Base-by-base conservation (phyloP, 495 filamentous ascomycete species). In the Clavariopsis aquatica region DNA sequence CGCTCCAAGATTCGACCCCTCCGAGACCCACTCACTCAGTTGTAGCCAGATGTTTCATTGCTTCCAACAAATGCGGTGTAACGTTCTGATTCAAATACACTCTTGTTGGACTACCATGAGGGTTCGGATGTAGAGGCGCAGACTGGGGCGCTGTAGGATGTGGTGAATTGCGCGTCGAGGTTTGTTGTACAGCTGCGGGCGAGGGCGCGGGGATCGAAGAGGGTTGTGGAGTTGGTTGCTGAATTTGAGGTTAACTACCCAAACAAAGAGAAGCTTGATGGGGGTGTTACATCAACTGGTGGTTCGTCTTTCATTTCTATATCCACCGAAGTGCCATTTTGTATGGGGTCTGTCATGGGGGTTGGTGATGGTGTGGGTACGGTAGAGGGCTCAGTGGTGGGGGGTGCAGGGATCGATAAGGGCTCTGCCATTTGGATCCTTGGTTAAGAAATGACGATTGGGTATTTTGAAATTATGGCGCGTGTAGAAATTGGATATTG, bases 41-140 rank as follows among this genome's bases (percentile, higher is more conserved):
- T 64, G 84, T 85, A 2, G 89, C 90, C 36, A 98, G 67, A 67
- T 83, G 78, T 81, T 96, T 98, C 92, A 98, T 93, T 7, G 90
- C 94, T 69, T 97, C 93, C 34, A 98, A 74, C 65, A 98, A 72
- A 56, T 87, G 84, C 8, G 87, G 88, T 17, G 92, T 93, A 57
- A 98, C 85, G 72, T 92, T 92, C 72, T 86, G 81, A 69, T 98
- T 98, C 74, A 98, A 78, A 76, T 96, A 98, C 62, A 89, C 85
- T 31, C 94, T 83, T 2, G 91, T 89, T 4, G 93, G 91, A 0
- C 90, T 91, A 43, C 94, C 94, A 69, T 96, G 91, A 1, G 82
- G 76, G 46, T 69, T 74, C 47, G 75, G 60, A 36, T 1, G 73
- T 65, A 70, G 73, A 7, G 76, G 72, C 12, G 77, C 73, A 65